Base-by-base conservation (phyloP, 179 eudicot species). In the Spinacia oleracea region DNA sequence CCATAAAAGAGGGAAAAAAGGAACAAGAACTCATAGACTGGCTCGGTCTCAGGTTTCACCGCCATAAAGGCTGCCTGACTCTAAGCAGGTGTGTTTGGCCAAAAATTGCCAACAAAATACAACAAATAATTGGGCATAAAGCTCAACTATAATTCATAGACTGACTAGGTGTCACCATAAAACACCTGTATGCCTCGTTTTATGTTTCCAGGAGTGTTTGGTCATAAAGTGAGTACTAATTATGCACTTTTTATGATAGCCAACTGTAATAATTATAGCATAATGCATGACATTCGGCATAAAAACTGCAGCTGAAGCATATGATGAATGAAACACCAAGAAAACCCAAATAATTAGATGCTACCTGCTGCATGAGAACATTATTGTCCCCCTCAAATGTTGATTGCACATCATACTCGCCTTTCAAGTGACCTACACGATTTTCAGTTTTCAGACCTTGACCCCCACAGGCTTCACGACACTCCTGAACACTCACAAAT, bases 401-500 rank as follows among this genome's bases (percentile, higher is more conserved):
- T 69, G 83, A 84, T 66, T 96, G 99, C 70, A 93, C 99, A 82
- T 96, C 99, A 81, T 83, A 94, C 86, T 96, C 99, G 70, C 90
- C 91, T 82, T 93, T 96, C 73, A 96, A 83, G 75, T 89, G 94
- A 78, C 99, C 98, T 71, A 96, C 75, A 21, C 88, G 94, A 85
- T 96, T 96, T 83, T 94, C 98, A n/a, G 99, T 96, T 88, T 92
- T 93, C 77, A 96, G 64, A 64, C 98, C 99, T 82, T 96, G 99
- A 53, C 98, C 99, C 12, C 99, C 99, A 84, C 96, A 89, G 66
- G 98, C 98, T 89, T 93, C 97, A 58, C 98, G 94, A 71, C 99
- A 96, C 83, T 96, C 99, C 98, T 96, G 86, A 78, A 66, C 9
- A 62, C 73, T 78, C 32, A 80, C 27, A 46, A 67, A 67, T 35